Evolutionary conservation across 108 stramenopile species (phyloP).

Genomic region (Schizochytrium sp.): DNA sequence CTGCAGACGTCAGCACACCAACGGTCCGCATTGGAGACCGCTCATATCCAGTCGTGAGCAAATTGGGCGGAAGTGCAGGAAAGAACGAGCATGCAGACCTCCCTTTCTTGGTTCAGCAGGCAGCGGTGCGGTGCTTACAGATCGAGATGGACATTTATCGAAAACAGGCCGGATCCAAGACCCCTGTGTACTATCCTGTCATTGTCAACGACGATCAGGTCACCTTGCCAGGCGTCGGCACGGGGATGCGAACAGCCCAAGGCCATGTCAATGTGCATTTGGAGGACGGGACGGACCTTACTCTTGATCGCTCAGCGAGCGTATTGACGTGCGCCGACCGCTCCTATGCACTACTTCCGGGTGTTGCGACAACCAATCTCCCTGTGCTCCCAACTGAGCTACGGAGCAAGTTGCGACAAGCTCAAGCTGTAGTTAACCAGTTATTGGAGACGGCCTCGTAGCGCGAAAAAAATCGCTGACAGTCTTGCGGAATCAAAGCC

Average conservation of each 20-base stretch:
- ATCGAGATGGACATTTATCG: background rate
- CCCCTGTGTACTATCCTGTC: background rate
- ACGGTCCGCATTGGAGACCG: background rate
- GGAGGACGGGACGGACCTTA: background rate
- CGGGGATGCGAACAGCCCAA: background rate
- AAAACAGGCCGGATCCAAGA: background rate
- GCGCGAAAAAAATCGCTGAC: background rate
- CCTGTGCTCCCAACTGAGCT: background rate
- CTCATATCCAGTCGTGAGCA: background rate
- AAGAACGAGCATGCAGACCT: background rate
- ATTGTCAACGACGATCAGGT: conserved; percentile 10
- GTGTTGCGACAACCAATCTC: background rate
- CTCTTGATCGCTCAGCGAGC: background rate
- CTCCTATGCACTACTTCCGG: background rate
- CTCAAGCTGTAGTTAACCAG: background rate
- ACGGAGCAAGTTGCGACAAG: background rate
- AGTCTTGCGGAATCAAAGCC: too few species aligned
- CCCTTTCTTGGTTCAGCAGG: background rate
- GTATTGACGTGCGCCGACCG: background rate
- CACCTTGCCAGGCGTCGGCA: background rate
- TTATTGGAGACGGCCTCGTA: background rate
- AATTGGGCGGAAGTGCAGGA: background rate
- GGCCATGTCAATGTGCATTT: background rate
- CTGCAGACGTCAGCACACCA: background rate
- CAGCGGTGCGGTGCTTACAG: background rate